Base-by-base conservation (phyloP, 1,284 basidiomycete genomes). In the Athelia psychrophila region DNA sequence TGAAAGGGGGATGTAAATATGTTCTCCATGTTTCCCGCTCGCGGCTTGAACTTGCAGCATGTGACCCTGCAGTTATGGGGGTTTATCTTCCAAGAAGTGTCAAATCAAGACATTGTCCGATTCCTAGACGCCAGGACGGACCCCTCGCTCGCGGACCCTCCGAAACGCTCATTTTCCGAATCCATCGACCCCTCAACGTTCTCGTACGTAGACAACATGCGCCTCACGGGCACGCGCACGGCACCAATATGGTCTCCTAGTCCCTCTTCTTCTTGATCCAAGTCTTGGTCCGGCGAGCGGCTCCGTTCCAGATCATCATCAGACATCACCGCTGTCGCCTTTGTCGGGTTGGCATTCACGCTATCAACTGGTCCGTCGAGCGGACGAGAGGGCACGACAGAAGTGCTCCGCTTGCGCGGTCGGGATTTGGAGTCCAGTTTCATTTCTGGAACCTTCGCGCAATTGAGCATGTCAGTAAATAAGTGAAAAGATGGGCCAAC, bases 391-490 rank as follows among this genome's bases (percentile, higher is more conserved):
- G n/a, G n/a, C n/a, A n/a, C 48, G 50, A 16, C 15, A 13, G 27
- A 30, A 13, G 27, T 13, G 3, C 24, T 47, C 45, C 2, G 50
- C 13, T 30, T 57, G 48, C 36, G 51, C 36, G 38, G 36, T 5
- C n/a, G n/a, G n/a, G 53, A 55, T 22, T 57, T 58, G 51, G 67
- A 57, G 13, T 81, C 84, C 2, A 87, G 68, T 3, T 67, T 60
- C 56, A 80, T 80, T 56, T 86, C 84, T 0, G 84, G 84, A 35
- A 87, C 81, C 84, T 86, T 49, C 48, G 16, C 32, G 16, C 5
- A n/a, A 2, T 25, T 36, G 3, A 47, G 27, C n/a, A 23, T 49
- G 25, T 15, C 19, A 27, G 25, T 9, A 22, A 47, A 22, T 44
- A 18, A 51, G 13, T n/a, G n/a, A n/a, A n/a, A 33, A 19, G 16